Percentiles rank a stretch among this genome's conserved stretches.
Evolutionary conservation across 768 basidiomycete genomes (phyloP).

Genomic region (Suillus brevipes): DNA sequence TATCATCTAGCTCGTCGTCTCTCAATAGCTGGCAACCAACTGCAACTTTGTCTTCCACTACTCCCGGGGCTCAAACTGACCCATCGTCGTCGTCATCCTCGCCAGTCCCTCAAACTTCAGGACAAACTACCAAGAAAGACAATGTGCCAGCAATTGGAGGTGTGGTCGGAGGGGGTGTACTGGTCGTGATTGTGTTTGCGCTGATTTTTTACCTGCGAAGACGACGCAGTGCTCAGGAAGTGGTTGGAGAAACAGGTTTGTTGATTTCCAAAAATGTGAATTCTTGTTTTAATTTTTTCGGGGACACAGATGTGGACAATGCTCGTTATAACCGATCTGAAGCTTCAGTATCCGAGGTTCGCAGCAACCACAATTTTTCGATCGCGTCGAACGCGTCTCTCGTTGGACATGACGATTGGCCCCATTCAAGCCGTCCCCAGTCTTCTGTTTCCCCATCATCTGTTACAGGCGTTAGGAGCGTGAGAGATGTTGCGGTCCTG

Average conservation of each 20-base stretch:
- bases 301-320: background rate
- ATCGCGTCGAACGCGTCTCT: background rate
- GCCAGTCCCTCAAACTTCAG: background rate
- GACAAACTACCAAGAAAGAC: background rate
- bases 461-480: background rate
- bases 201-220: background rate
- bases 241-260: background rate
- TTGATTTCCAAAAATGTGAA: background rate
- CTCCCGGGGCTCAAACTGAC: background rate
- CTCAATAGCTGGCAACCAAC: background rate
- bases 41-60: background rate
- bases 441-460: background rate
- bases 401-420: background rate
- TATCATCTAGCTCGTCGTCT: background rate
- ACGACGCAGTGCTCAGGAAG: background rate
- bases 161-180: background rate
- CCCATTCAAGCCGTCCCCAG: background rate
- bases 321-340: background rate
- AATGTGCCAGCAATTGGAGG: background rate
- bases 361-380: background rate
- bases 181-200: background rate
- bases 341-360: background rate
- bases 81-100: background rate
- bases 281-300: background rate
- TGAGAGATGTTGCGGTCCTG: background rate